Base-by-base conservation (phyloP, 208 protist species). In the Trypanosoma lewisi region DNA sequence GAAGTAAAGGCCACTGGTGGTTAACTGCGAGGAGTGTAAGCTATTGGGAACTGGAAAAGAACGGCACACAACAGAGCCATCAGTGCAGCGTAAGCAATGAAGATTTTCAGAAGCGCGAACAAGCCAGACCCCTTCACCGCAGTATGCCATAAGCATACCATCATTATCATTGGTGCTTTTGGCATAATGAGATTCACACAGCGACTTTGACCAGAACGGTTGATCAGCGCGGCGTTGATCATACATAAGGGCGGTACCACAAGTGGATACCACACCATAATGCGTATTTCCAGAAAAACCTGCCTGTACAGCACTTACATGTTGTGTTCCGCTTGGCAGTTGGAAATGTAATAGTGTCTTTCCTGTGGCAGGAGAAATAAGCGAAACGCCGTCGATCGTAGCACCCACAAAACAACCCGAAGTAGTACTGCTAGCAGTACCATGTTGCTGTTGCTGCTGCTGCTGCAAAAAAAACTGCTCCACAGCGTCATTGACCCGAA, bases 211-310 rank as follows among this genome's bases (percentile, higher is more conserved):
- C 56, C 65, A 71, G n/a, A 71, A 14, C 9, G 65, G 65, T 21
- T 59, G 3, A n/a, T 53, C 65, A 23, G 37, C 36, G 19, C 56
- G 56, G n/a, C 65, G 65, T 56, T 48, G 27, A 44, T 71, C 65
- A 54, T 71, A 64, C 49, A 71, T 16, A 31, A 59, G 30, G 34
- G 55, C 56, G 1, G 36, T 55, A 33, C 65, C 65, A n/a, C 56
- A 50, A 34, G 12, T 16, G 5, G 65, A 53, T n/a, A 59, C 49
- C 39, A 45, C 56, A 11, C 39, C 55, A 33, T 51, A 64, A 36
- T 36, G 34, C 9, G 31, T n/a, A 21, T 4, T 30, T 36, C 50
- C 57, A 16, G 9, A 16, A n/a, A 19, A 34, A 41, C 48, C 16
- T 16, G 47, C 37, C 39, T 64, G 56, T 6, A 59, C 49, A 16